Base-by-base conservation (phyloP, 2,329 filamentous ascomycete species). In the Acarospora socialis region DNA sequence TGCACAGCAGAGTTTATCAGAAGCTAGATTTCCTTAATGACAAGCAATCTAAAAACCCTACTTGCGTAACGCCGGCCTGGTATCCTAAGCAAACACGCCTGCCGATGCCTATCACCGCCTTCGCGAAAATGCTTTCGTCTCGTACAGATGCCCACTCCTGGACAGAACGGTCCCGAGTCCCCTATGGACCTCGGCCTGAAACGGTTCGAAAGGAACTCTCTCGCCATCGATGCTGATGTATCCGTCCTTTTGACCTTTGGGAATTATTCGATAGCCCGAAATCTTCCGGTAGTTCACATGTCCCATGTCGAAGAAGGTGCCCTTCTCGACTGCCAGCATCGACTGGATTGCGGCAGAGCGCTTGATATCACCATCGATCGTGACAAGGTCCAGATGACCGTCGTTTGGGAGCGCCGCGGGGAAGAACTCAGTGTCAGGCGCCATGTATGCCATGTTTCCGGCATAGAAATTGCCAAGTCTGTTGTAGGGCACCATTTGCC, bases 171-270 rank as follows among this genome's bases (percentile, higher is more conserved):
- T 82, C 1, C 82, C 90, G 15, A 98, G 61, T 0, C 78, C 80
- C 32, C 63, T 69, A 52, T 94, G 83, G 5, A 94, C 67, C 57
- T 98, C 90, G 2, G 77, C 82, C 60, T 98, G 90, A 51, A 94
- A 92, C 0, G 82, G 79, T 45, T 77, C 77, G 51, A 92, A 95
- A 0, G 83, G 80, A 3, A 92, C 66, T 33, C 70, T 68, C 57
- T 98, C 90, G 21, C 90, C 90, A 49, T 95, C 90, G 42, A 98
- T 83, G 52, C 83, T 92, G 51, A 98, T 92, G 52, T 81, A 90
- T 2, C 87, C 87, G 40, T 76, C 68, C 22, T 70, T 61, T 46
- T 76, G 67, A 40, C 77, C 59, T 32, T 71, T 73, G 0, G 90
- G 90, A 3, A 77, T 76, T 40, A 98, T 77, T 24, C 90, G 70